Evolutionary conservation across 257 asterid genomes (phyloP).

Genomic region (Jacaranda copaia): DNA sequence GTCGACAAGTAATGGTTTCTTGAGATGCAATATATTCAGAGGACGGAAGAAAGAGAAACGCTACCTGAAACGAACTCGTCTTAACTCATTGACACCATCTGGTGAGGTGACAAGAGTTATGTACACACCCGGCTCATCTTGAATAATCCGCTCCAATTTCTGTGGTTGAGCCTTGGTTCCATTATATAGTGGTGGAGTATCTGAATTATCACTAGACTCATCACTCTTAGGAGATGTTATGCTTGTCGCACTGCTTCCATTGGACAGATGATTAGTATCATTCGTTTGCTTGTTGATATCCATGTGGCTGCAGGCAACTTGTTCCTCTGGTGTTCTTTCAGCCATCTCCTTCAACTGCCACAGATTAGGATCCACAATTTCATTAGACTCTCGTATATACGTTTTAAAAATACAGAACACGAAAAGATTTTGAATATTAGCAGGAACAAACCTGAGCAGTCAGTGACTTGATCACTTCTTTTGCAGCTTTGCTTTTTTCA

Average conservation of each 20-base stretch:
- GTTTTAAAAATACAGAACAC: background rate
- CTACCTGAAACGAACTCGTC: conserved; percentile 95
- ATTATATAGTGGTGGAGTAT: conserved; percentile 40
- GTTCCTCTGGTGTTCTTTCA: conserved; percentile 53
- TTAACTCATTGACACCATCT: conserved; percentile 72
- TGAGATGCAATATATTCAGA: background rate
- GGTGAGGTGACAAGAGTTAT: conserved; percentile 65
- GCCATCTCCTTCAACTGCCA: conserved; percentile 77
- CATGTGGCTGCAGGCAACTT: conserved; percentile 39
- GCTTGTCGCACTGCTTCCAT: conserved; percentile 50
- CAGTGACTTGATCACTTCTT: conserved; percentile 76
- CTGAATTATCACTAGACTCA: conserved; percentile 53
- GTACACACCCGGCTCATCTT: conserved; percentile 88
- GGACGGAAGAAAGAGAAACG: background rate
- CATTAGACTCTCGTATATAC: conserved; percentile 1
- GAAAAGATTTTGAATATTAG: background rate
- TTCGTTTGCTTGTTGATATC: conserved; percentile 41
- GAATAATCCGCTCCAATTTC: conserved; percentile 63
- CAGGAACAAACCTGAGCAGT: conserved; percentile 68
- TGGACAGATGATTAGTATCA: conserved; percentile 44
- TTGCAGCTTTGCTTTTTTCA: conserved; percentile 74
- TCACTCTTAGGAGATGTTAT: conserved; percentile 47
- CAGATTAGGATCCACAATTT: conserved; percentile 15
- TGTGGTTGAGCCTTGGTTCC: conserved; percentile 54
- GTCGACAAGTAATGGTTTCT: no score